A percentile compares a stretch with the other conserved stretches of the same genome.
These are phyloP conservation scores for Pseudopithomyces chartarum DNA, from an alignment of 2,329 filamentous ascomycete species.

Conservation along the genomic window DNA sequence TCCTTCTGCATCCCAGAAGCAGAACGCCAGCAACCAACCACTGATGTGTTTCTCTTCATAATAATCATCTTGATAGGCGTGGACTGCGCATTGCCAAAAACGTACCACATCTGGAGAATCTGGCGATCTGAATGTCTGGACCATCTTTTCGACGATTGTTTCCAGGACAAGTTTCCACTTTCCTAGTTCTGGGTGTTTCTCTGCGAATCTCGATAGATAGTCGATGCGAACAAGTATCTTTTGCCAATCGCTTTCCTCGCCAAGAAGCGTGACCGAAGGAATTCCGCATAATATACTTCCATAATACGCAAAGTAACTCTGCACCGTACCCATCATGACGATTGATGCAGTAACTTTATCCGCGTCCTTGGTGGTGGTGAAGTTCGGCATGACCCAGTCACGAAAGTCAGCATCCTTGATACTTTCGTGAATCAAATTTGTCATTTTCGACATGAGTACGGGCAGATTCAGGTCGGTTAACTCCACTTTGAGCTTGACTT, in stretches of 20 bases:
- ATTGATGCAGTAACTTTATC: slow-evolving; percentile 53
- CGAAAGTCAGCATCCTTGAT: slow-evolving; percentile 49
- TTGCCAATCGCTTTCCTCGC: slow-evolving; percentile 54
- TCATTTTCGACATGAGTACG: slow-evolving; percentile 44
- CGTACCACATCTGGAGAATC: slow-evolving; percentile 3
- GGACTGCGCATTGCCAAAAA: slow-evolving; percentile 10
- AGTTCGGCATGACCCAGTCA: slow-evolving; percentile 58
- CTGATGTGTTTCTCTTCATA: neutral
- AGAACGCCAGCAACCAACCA: slow-evolving; percentile 8
- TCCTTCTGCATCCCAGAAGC: slow-evolving; percentile 7
- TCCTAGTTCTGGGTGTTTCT: slow-evolving; percentile 35
- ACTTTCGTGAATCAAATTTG: slow-evolving; percentile 46
- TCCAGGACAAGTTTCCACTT: neutral
- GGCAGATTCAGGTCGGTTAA: slow-evolving; percentile 16
- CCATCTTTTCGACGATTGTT: neutral
- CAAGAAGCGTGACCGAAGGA: slow-evolving; percentile 58
- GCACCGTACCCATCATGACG: slow-evolving; percentile 58
- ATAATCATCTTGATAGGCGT: neutral
- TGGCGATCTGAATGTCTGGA: slow-evolving; percentile 2
- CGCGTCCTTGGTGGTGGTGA: slow-evolving; percentile 55
- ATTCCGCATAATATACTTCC: slow-evolving; percentile 50
- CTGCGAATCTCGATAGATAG: slow-evolving; percentile 51
- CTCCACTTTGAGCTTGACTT: slow-evolving; percentile 10
- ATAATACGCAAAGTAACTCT: slow-evolving; percentile 54
- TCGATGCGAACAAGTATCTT: slow-evolving; percentile 50